A percentile compares a stretch with the other conserved stretches of the same genome.
Conservation (phyloP, 1,284 basidiomycete species). For the Tilletia walkeri region DNA sequence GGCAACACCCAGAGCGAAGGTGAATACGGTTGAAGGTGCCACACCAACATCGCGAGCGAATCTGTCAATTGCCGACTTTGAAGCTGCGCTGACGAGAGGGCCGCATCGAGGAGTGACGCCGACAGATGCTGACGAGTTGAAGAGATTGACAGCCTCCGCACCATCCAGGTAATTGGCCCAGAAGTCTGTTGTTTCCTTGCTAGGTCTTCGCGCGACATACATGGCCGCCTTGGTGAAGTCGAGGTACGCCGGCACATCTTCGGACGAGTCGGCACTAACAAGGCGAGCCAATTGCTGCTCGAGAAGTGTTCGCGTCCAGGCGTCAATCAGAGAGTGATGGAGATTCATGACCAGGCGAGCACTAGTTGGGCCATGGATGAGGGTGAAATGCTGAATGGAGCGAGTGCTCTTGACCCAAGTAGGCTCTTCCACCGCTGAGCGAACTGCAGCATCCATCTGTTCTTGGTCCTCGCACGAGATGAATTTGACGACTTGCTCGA, state of each 20-base stretch:
- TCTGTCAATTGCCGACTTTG: not conserved
- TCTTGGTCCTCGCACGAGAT: not conserved
- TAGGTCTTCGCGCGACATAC: not conserved
- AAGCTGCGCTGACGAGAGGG: not conserved
- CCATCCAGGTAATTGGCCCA: not conserved
- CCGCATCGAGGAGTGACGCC: not conserved
- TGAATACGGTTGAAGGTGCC: conserved; percentile 4
- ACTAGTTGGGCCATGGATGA: not conserved
- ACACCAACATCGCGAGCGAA: not conserved
- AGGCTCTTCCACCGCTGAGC: not conserved
- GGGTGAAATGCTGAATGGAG: conserved; percentile 4
- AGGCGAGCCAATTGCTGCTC: not conserved
- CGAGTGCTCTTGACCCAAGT: not conserved
- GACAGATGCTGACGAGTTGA: not conserved
- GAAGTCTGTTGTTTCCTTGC: not conserved
- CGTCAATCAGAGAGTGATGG: conserved; percentile 7
- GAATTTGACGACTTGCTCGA: not conserved
- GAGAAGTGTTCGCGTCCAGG: not conserved
- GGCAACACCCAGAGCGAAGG: conserved; percentile 1
- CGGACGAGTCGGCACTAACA: not conserved
- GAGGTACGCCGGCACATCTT: not conserved
- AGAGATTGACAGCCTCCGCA: not conserved
- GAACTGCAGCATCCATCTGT: not conserved
- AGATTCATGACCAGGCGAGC: conserved; percentile 1
- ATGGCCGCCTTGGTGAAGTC: not conserved